Conservation (phyloP, 352 stramenopile genomes). For the Poterioochromonas sp. region DNA sequence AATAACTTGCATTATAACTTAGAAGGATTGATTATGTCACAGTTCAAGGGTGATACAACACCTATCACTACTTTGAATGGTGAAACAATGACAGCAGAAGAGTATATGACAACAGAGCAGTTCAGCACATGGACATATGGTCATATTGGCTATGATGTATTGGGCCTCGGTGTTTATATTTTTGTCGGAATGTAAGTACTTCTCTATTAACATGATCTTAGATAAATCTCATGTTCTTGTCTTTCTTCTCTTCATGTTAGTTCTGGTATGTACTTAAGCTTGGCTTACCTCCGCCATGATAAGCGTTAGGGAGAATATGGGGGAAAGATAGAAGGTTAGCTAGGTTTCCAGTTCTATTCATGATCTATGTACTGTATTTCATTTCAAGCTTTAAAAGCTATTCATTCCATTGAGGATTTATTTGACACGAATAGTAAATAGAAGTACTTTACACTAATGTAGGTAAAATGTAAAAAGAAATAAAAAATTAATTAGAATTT, state of each 20-base stretch:
- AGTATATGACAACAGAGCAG: background rate
- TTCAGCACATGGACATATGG: slow-evolving; percentile 33
- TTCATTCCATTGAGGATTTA: no score
- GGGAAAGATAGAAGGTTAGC: no score
- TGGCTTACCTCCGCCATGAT: slow-evolving; percentile 9
- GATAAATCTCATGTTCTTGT: background rate
- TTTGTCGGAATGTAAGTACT: background rate
- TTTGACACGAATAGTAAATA: no score
- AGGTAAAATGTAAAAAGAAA: no score
- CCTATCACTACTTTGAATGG: slow-evolving; percentile 35
- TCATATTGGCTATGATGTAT: slow-evolving; percentile 22
- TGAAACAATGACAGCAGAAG: slow-evolving; percentile 5
- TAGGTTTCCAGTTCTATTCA: no score
- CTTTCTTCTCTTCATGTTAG: background rate
- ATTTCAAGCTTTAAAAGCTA: no score
- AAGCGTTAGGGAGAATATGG: slow-evolving; percentile 21
- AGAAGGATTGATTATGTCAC: slow-evolving; percentile 52
- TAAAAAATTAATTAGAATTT: no score
- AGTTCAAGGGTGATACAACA: slow-evolving; percentile 47
- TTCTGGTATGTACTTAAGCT: background rate
- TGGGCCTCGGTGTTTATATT: slow-evolving; percentile 42
- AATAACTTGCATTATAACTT: slow-evolving; percentile 57
- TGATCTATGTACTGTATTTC: no score
- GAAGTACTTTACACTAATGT: no score
- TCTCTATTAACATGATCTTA: background rate